These are phyloP conservation scores for Colletotrichum spaethianum DNA, from an alignment of 2,329 filamentous ascomycete species.

Conservation along the genomic window DNA sequence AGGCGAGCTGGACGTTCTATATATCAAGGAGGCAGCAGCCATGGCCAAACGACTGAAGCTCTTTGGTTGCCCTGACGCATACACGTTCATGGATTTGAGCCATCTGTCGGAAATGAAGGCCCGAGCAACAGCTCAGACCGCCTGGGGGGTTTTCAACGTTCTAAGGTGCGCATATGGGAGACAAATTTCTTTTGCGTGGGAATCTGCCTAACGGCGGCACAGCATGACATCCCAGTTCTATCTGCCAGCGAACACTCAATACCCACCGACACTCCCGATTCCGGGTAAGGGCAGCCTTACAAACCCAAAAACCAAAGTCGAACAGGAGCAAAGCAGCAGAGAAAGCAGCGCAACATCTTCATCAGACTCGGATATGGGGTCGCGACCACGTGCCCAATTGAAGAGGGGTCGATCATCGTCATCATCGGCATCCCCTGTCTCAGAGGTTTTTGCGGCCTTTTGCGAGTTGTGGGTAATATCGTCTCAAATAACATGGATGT, in stretches of 20 bases:
- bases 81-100: conserved; percentile 16
- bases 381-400: not conserved
- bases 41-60: conserved; percentile 36
- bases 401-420: conserved; percentile 11
- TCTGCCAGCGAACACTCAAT: conserved; percentile 34
- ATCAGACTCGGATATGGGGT: not conserved
- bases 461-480: conserved; percentile 56
- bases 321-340: not conserved
- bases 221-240: conserved; percentile 33
- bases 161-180: conserved; percentile 50
- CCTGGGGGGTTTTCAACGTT: conserved; percentile 55
- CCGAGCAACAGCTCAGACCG: conserved; percentile 36
- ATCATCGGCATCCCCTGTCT: conserved; percentile 31
- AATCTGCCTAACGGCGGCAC: not conserved
- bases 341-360: not conserved
- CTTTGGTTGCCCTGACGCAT: conserved; percentile 33
- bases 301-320: not conserved
- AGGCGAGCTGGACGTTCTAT: conserved; percentile 33
- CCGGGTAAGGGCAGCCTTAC: conserved; percentile 11
- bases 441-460: conserved; percentile 49
- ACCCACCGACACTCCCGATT: conserved; percentile 34
- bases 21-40: conserved; percentile 31
- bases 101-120: conserved; percentile 17
- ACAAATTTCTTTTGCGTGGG: not conserved
- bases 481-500: conserved; percentile 49